Base-by-base conservation (phyloP, 306 rosid species). In the Cucurbita ficifolia region DNA sequence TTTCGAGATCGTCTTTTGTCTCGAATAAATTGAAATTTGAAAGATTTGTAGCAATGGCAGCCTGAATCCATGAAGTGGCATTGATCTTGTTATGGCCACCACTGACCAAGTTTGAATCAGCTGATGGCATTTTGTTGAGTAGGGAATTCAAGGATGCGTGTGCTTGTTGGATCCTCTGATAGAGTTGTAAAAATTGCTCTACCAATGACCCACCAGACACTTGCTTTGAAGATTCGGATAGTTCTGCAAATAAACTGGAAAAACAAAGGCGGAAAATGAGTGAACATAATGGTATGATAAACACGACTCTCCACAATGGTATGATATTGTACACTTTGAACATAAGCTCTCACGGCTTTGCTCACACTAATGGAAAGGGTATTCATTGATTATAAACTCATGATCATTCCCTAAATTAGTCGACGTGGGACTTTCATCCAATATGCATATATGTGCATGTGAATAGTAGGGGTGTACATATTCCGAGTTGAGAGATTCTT, bases 1-100 rank as follows among this genome's bases (percentile, higher is more conserved):
- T 42, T 76, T 77, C 84, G 8, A 35, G 74, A 63, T 76, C 76
- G 14, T 49, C 83, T 59, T 80, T 84, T 24, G 75, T 54, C 75
- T 76, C 75, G 57, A 82, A 85, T 42, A 90, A 76, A 71, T 76
- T 71, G 50, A 90, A 88, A 72, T 63, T 70, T 7, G 96, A 86
- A 60, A 90, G 89, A 78, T 86, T 84, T 65, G 96, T 84, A 38
- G 63, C 81, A 17, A 88, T 38, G 33, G 96, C 94, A 67, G 94
- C 91, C 78, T 85, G 89, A 62, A 85, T 84, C 96, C 96, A 90
- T 72, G 79, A 82, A 14, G 72, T 56, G 55, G 88, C 87, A 81
- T 86, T 80, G 42, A 83, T 79, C 38, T 81, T 24, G 42, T 16
- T 60, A 56, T 36, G 46, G 19, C 11, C 6, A n/a, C 16, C 61